phyloP scores from a whole-genome alignment of 2,329 filamentous ascomycete species.

The Rutstroemia sydowiana region DNA sequence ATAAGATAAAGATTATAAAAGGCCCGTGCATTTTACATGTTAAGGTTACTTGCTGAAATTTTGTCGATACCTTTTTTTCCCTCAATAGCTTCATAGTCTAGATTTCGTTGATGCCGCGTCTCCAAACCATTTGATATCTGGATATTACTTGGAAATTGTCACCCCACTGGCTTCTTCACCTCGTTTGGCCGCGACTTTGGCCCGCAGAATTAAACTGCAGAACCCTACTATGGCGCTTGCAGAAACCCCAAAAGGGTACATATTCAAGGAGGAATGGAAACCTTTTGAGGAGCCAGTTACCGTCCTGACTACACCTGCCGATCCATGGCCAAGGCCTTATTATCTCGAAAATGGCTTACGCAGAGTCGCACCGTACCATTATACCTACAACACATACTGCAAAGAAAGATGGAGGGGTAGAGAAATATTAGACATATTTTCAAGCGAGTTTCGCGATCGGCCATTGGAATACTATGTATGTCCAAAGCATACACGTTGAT shows the following conservation, averaged over 20 bases:
- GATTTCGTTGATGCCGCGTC: not conserved
- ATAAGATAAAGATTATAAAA: too few relatives aligned
- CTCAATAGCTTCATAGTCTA: not conserved
- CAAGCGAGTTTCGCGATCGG: slow-evolving; percentile 85
- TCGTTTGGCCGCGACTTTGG: slow-evolving; percentile 43
- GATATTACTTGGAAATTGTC: not conserved
- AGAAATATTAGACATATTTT: slow-evolving; percentile 77
- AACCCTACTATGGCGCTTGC: slow-evolving; percentile 39
- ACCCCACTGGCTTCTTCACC: slow-evolving; percentile 41
- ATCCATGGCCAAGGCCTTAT: slow-evolving; percentile 61
- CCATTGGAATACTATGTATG: slow-evolving; percentile 77
- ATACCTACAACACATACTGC: slow-evolving; percentile 89
- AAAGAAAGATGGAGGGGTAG: slow-evolving; percentile 89
- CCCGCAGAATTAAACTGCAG: slow-evolving; percentile 38
- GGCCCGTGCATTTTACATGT: too few relatives aligned
- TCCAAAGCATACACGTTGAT: slow-evolving; percentile 11
- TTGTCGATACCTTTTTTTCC: not conserved
- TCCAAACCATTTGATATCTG: too few relatives aligned
- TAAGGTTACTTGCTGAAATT: too few relatives aligned
- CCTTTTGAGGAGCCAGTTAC: slow-evolving; percentile 37
- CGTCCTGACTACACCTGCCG: slow-evolving; percentile 45
- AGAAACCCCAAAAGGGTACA: slow-evolving; percentile 21
- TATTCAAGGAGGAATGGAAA: slow-evolving; percentile 30
- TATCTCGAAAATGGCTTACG: slow-evolving; percentile 77
- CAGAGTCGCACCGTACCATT: slow-evolving; percentile 80